Base-by-base conservation (phyloP, 1,284 basidiomycete genomes). In the Cutaneotrichosporon sp. region DNA sequence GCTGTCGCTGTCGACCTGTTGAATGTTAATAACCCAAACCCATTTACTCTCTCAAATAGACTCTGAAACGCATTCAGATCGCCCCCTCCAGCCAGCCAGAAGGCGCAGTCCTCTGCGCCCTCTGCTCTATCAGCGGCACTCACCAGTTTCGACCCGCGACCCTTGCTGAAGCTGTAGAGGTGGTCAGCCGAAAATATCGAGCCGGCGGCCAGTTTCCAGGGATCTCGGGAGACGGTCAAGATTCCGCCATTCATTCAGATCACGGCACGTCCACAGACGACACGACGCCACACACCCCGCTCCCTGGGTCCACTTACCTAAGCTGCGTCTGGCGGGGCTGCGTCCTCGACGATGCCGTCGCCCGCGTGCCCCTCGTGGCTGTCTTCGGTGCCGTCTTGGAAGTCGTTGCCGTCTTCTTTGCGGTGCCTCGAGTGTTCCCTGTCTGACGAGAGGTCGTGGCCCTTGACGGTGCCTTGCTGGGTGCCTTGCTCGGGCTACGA, bases 141-240 rank as follows among this genome's bases (percentile, higher is more conserved):
- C 24, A 60, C 59, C 54, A 60, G 42, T 36, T 60, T 60, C 9
- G 53, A 56, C 10, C 59, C 59, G 6, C 54, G 36, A 8, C 27
- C 36, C 38, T 56, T 56, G 4, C 54, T 22, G 33, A 61, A 61
- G 33, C 55, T 54, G 27, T 4, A 18, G 18, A 27, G 7, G 14
- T 13, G 13, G 56, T 50, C 24, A 57, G 31, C 25, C n/a, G n/a
- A n/a, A 36, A 36, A 3, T 16, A 31, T n/a, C n/a, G 9, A 20
- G 20, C 7, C 11, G 6, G 18, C 34, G 10, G n/a, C 13, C 13
- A 54, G 24, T 11, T 20, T 42, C n/a, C 36, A 49, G 46, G 46
- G 46, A 29, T 9, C 29, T 29, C 29, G 29, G 29, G 29, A 29
- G 29, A 29, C 29, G 5, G 29, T 29, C 29, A 29, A 29, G 29